Evolutionary conservation across 2,329 filamentous ascomycete genomes (phyloP).

Genomic region (Chaetomium olivaceum): DNA sequence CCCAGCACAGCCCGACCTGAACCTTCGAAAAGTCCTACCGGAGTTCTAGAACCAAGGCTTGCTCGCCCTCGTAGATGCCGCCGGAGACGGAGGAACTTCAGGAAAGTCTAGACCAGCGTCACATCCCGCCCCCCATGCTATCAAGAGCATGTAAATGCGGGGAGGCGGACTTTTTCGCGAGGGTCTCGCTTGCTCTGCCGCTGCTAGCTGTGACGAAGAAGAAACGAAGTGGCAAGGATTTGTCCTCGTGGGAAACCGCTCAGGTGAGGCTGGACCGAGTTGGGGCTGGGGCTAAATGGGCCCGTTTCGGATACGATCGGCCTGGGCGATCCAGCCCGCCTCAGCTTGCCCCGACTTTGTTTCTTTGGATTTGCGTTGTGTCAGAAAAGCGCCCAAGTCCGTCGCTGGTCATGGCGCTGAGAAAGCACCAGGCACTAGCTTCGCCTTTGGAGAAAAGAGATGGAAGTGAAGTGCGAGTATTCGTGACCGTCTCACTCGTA

Average conservation of each 20-base stretch:
- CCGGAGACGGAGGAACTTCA: not conserved
- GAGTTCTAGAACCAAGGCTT: slow-evolving; percentile 4
- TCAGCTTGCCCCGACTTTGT: not conserved
- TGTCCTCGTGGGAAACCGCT: slow-evolving; percentile 8
- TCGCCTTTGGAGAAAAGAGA: not conserved
- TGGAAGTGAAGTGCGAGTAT: not conserved
- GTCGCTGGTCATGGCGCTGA: not conserved
- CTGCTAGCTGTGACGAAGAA: not conserved
- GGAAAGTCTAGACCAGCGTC: not conserved
- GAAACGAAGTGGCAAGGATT: slow-evolving; percentile 3
- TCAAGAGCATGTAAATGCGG: not conserved
- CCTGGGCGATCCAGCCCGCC: not conserved
- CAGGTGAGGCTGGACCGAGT: slow-evolving; percentile 11
- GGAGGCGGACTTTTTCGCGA: not conserved
- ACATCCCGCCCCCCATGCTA: not conserved
- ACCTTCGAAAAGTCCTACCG: not conserved
- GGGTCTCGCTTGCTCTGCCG: not conserved
- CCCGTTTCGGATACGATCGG: not conserved
- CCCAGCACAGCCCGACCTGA: not conserved
- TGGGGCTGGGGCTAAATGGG: not conserved
- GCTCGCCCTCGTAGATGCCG: not conserved
- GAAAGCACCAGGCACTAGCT: not conserved
- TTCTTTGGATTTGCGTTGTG: not conserved
- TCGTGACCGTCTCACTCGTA: not conserved
- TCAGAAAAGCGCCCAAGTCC: not conserved